Conservation (phyloP, 1,284 basidiomycete species). For the Porodaedalea pini region DNA sequence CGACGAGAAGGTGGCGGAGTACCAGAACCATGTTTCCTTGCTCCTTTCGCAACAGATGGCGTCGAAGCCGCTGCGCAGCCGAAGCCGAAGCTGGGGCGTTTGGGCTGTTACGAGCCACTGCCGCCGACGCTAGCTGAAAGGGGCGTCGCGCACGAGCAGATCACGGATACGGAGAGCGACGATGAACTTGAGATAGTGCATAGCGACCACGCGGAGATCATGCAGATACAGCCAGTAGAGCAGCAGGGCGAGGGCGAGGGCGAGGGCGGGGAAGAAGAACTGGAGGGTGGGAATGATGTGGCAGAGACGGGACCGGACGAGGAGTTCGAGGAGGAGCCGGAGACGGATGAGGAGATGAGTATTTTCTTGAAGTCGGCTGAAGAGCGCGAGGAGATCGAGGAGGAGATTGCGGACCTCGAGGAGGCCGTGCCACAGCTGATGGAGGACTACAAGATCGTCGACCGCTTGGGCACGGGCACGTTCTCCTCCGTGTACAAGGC, state of each 20-base stretch:
- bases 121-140: constrained; percentile 28
- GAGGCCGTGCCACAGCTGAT: constrained; percentile 58
- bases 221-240: not conserved
- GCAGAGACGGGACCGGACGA: constrained; percentile 34
- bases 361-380: constrained; percentile 55
- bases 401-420: constrained; percentile 70
- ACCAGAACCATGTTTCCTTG: constrained; percentile 48
- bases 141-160: constrained; percentile 26
- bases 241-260: constrained; percentile 12
- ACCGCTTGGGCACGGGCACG: constrained; percentile 93
- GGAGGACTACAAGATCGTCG: constrained; percentile 79
- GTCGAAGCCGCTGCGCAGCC: no score
- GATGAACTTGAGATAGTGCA: constrained; percentile 40
- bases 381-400: constrained; percentile 71
- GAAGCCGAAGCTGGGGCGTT: not conserved
- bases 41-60: constrained; percentile 7
- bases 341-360: constrained; percentile 56
- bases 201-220: constrained; percentile 15
- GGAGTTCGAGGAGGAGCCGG: constrained; percentile 31
- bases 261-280: constrained; percentile 31
- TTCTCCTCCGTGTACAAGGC: constrained; percentile 99
- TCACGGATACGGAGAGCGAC: constrained; percentile 47
- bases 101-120: not conserved
- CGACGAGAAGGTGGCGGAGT: constrained; percentile 41
- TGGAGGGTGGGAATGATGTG: constrained; percentile 28